Conservation (phyloP, 2,329 filamentous ascomycete genomes). For the Dothideomycetes sp. region DNA sequence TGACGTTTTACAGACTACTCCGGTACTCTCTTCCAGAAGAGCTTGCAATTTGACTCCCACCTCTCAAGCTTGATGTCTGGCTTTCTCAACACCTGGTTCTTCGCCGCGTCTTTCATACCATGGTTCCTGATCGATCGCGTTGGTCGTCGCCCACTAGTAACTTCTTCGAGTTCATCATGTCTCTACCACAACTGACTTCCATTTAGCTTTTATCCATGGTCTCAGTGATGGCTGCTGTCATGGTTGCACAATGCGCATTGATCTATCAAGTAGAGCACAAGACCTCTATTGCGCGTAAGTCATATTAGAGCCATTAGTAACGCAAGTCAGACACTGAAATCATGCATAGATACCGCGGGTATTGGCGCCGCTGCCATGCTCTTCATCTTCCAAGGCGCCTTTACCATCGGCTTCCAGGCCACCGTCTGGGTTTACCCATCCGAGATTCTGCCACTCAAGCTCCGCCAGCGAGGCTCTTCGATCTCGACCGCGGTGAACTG, state of each 20-base stretch:
- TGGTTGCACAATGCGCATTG: slow-evolving; percentile 46
- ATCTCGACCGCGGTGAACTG: slow-evolving; percentile 23
- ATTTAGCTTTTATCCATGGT: slow-evolving; percentile 47
- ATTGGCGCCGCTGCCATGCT: slow-evolving; percentile 39
- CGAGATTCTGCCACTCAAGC: slow-evolving; percentile 46
- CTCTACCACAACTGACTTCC: slow-evolving; percentile 24
- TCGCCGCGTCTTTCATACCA: slow-evolving; percentile 23
- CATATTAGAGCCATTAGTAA: background rate
- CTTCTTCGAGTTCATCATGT: slow-evolving; percentile 30
- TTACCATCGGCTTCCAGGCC: slow-evolving; percentile 48
- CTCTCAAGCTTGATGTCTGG: slow-evolving; percentile 20
- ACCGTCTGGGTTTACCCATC: slow-evolving; percentile 53
- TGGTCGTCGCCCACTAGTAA: slow-evolving; percentile 31
- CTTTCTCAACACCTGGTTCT: slow-evolving; percentile 28
- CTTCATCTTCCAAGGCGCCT: slow-evolving; percentile 54
- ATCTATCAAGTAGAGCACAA: slow-evolving; percentile 23
- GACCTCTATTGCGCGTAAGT: slow-evolving; percentile 14
- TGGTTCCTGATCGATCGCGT: slow-evolving; percentile 46
- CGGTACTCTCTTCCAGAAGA: slow-evolving; percentile 18
- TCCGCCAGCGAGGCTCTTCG: slow-evolving; percentile 20
- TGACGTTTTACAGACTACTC: slow-evolving; percentile 14
- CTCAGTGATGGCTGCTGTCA: slow-evolving; percentile 46
- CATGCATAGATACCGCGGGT: slow-evolving; percentile 11
- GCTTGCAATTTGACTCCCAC: slow-evolving; percentile 15
- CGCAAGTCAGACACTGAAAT: background rate